Conservation (phyloP, 441 rosid species). For the Eutrema salsugineum region DNA sequence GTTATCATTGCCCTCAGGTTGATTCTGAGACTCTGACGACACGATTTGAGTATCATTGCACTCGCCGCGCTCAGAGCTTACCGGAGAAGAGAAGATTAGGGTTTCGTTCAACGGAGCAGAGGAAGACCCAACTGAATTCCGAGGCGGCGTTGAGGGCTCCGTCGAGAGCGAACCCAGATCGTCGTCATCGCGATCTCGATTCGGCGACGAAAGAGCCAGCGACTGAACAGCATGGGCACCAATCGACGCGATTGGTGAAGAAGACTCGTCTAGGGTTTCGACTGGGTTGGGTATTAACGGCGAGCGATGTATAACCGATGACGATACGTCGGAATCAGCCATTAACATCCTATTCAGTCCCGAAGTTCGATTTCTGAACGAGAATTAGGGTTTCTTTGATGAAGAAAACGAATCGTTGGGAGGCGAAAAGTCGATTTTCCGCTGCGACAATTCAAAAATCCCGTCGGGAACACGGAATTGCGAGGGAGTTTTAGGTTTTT, state of each 20-base stretch:
- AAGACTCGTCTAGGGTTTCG: constrained; percentile 23
- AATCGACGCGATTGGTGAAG: not conserved
- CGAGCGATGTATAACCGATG: not conserved
- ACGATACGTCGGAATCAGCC: not conserved
- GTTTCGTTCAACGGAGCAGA: not conserved
- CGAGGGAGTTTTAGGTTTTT: too few species aligned
- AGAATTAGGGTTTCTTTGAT: not conserved
- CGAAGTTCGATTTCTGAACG: not conserved
- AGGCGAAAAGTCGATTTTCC: not conserved
- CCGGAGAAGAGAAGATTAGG: not conserved
- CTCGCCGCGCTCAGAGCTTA: not conserved
- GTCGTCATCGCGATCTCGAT: not conserved
- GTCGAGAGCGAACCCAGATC: not conserved
- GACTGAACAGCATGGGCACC: constrained; percentile 16
- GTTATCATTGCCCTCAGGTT: not conserved
- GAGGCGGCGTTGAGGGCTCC: not conserved
- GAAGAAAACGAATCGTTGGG: not conserved
- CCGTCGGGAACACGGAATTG: not conserved
- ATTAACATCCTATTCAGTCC: not conserved
- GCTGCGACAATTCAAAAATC: not conserved
- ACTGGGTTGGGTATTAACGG: constrained; percentile 6
- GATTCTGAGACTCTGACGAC: not conserved
- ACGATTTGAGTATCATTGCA: not conserved
- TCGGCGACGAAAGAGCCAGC: constrained; percentile 10
- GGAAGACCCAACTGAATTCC: not conserved